Conservation (phyloP, 2,329 filamentous ascomycete genomes). For the Pseudogymnoascus sp. region DNA sequence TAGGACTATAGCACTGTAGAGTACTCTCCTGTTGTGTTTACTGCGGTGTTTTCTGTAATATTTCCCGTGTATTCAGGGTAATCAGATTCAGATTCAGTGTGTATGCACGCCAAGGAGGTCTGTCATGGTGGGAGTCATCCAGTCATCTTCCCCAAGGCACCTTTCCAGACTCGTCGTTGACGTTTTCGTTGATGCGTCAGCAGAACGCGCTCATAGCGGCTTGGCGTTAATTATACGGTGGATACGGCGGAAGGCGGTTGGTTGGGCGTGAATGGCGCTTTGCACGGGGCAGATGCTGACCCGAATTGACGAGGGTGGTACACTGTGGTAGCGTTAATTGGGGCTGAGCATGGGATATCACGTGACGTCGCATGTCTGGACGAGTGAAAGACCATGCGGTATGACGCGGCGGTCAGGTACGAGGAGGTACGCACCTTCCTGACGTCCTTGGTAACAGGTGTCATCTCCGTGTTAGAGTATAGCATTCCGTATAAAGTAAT, state of each 20-base stretch:
- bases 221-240: constrained; percentile 6
- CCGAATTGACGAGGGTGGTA: neutral
- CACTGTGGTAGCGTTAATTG: neutral
- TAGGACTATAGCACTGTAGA: neutral
- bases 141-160: neutral
- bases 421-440: neutral
- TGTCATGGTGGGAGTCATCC: neutral
- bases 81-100: neutral
- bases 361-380: neutral
- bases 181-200: neutral
- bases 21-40: neutral
- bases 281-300: constrained; percentile 4
- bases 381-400: neutral
- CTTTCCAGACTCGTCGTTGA: neutral
- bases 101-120: neutral
- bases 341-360: neutral
- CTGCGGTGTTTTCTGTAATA: neutral
- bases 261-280: neutral
- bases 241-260: neutral
- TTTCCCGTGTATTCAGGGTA: neutral
- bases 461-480: neutral
- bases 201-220: neutral
- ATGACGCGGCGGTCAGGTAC: constrained; percentile 1
- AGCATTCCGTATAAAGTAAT: neutral
- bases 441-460: neutral